phyloP scores from a whole-genome alignment of 179 eudicot genomes.

The Actinidia arguta region DNA sequence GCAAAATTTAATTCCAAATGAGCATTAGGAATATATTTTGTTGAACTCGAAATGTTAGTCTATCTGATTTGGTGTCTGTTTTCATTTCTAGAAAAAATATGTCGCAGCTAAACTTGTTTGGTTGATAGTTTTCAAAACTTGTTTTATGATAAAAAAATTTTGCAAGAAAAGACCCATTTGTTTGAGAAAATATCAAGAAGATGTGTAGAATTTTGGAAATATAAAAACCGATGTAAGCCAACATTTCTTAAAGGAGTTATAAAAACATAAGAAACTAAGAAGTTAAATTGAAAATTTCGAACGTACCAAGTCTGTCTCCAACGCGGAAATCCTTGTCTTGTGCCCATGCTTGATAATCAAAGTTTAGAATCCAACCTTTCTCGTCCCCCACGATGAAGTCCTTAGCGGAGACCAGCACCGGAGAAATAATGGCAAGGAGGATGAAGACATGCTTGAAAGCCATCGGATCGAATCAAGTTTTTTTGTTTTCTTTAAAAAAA shows the following conservation, averaged over 20 bases:
- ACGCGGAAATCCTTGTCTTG: neutral
- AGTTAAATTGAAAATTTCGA: neutral
- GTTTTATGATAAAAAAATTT: too few species aligned
- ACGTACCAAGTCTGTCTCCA: neutral
- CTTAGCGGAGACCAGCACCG: neutral
- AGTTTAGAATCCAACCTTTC: neutral
- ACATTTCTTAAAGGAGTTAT: neutral
- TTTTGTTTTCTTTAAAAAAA: neutral
- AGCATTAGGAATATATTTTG: too few species aligned
- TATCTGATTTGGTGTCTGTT: too few species aligned
- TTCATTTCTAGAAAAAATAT: too few species aligned
- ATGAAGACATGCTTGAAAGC: neutral
- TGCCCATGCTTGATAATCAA: slow-evolving; percentile 11
- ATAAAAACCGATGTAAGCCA: too few species aligned
- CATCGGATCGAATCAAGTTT: neutral
- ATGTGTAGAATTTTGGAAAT: too few species aligned
- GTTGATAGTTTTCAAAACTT: too few species aligned
- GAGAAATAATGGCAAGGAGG: neutral
- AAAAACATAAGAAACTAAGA: too few species aligned
- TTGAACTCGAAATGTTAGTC: neutral
- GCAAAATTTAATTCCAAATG: neutral
- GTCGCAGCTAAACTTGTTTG: too few species aligned
- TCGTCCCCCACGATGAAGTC: slow-evolving; percentile 1
- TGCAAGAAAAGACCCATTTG: too few species aligned
- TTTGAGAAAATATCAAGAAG: too few species aligned